Conservation (phyloP, 2,329 filamentous ascomycete genomes). For the Talaromyces amestolkiae region DNA sequence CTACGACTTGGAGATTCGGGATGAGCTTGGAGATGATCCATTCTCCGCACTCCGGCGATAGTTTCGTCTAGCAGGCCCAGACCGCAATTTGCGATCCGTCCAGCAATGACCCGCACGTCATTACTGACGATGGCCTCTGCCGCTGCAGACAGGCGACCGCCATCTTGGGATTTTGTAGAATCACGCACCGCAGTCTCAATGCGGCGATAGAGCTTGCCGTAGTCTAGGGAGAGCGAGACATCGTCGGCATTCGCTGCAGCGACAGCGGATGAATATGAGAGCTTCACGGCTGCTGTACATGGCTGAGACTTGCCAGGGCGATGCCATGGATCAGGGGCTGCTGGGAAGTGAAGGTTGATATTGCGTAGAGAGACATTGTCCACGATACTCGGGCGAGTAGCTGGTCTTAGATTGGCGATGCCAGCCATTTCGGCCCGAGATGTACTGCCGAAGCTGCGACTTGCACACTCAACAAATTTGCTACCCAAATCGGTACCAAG, state of each 20-base stretch:
- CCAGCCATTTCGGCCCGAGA: constrained; percentile 17
- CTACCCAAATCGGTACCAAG: not conserved
- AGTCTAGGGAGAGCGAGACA: constrained; percentile 47
- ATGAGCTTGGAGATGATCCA: constrained; percentile 34
- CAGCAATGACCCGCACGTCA: constrained; percentile 37
- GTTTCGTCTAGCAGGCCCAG: constrained; percentile 38
- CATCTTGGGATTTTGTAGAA: constrained; percentile 24
- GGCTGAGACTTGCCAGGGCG: constrained; percentile 47
- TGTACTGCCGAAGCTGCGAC: not conserved
- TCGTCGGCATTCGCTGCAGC: constrained; percentile 45
- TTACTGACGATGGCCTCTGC: constrained; percentile 28
- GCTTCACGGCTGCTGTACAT: constrained; percentile 42
- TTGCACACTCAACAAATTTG: not conserved
- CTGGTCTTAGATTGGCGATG: constrained; percentile 30
- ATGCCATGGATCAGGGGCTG: constrained; percentile 48
- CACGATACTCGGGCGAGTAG: constrained; percentile 33
- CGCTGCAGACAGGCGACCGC: constrained; percentile 18
- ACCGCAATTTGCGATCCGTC: constrained; percentile 35
- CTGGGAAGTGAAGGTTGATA: constrained; percentile 44
- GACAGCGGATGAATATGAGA: constrained; percentile 43
- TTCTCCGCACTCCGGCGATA: constrained; percentile 35
- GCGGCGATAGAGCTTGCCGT: constrained; percentile 47
- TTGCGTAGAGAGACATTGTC: constrained; percentile 43
- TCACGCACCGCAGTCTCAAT: constrained; percentile 36
- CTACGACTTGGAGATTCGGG: constrained; percentile 24